Base-by-base conservation (phyloP, 2,329 filamentous ascomycete genomes). In the Thelonectria olida region DNA sequence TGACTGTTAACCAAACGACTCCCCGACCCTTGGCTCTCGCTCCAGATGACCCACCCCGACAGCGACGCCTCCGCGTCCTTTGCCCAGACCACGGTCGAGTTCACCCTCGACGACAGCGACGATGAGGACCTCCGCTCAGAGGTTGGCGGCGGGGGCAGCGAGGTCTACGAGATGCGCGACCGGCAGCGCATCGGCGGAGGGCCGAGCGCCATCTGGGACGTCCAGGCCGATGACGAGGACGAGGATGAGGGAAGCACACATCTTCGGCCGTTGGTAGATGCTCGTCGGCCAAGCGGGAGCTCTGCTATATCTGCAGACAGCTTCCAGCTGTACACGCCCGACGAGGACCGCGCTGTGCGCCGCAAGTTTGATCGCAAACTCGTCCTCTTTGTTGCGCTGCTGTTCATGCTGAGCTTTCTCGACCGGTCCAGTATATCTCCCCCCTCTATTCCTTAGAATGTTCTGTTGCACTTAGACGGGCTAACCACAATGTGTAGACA, bases 351-450 rank as follows among this genome's bases (percentile, higher is more conserved):
- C 20, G 80, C 82, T 4, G 89, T 96, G 8, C 82, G 93, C 57
- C 83, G 82, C 72, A 93, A 92, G 78, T 88, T 97, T 67, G 93
- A 97, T 75, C 83, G 87, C 57, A 87, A 85, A 65, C 83, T 97
- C 54, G 92, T 97, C 6, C 75, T 92, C 1, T 96, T 97, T 73
- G 84, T 97, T 65, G 91, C 92, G 10, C 75, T 95, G 60, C 82
- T 97, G 12, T 97, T 96, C 74, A 85, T 96, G 82, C 81, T 97
- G 63, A 91, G 89, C 64, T 97, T 97, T 74, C 78, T 97, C 66
- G 93, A 97, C 76, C 85, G 93, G 67, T 94, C 92, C 17, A 97
- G 92, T 93, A 81, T 64, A 84, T 80, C n/a, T 36, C 20, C 19
- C n/a, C 19, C 13, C 20, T 10, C 10, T 15, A 2, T 22, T 20